Conservation (phyloP, 108 stramenopile genomes). For the Cyclotella kingstonii region DNA sequence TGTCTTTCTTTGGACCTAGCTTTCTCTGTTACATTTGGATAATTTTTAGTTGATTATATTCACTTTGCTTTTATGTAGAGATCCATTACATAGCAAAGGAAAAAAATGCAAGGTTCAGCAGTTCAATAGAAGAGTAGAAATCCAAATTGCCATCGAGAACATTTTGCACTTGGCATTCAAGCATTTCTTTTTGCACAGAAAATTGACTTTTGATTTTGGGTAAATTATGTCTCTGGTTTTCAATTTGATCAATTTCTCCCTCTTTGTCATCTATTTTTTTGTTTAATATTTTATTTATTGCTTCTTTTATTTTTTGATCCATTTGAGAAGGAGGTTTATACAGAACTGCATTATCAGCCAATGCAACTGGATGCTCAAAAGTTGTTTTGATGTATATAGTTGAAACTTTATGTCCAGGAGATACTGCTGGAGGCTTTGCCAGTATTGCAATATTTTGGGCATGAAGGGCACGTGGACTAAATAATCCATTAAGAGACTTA, state of each 20-base stretch:
- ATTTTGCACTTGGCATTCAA: neutral
- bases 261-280: too few relatives aligned
- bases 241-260: too few relatives aligned
- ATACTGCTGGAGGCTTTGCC: neutral
- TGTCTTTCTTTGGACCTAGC: too few relatives aligned
- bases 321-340: conserved; percentile 23
- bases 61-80: too few relatives aligned
- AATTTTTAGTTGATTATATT: too few relatives aligned
- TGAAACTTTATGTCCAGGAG: conserved; percentile 3
- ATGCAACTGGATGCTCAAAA: conserved; percentile 35
- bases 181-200: neutral
- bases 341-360: conserved; percentile 24
- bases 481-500: conserved; percentile 26
- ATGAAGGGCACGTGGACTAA: conserved; percentile 33
- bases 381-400: conserved; percentile 31
- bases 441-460: conserved; percentile 39
- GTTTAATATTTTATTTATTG: too few relatives aligned
- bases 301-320: neutral
- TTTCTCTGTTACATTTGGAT: too few relatives aligned
- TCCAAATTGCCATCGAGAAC: neutral
- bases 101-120: neutral
- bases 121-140: neutral
- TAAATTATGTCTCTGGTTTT: neutral
- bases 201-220: neutral
- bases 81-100: too few relatives aligned